These are phyloP conservation scores for Verticillium nubilum DNA, from an alignment of 2,329 filamentous ascomycete species.

Conservation along the genomic window DNA sequence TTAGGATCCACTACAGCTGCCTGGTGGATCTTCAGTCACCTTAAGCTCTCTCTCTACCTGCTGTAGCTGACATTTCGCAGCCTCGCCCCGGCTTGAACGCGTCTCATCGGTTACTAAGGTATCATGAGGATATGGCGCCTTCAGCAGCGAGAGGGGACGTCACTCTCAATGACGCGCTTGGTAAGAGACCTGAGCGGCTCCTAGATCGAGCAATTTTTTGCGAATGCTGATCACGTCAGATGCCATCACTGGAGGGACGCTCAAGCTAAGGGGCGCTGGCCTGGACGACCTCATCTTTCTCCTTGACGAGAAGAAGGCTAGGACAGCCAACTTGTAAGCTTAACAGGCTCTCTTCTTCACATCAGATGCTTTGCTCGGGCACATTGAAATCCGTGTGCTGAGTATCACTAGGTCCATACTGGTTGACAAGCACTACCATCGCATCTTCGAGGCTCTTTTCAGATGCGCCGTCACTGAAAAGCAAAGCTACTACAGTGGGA, in stretches of 20 bases:
- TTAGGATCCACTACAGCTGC: not conserved
- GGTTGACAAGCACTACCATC: conserved; percentile 73
- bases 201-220: too few species aligned
- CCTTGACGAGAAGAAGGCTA: conserved; percentile 26
- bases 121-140: not conserved
- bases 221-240: conserved; percentile 14
- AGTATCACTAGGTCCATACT: conserved; percentile 33
- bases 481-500: conserved; percentile 51
- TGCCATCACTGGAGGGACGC: conserved; percentile 18
- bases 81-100: not conserved
- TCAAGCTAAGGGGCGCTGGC: conserved; percentile 33
- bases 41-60: not conserved
- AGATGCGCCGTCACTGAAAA: conserved; percentile 64
- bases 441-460: conserved; percentile 78
- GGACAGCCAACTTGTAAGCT: conserved; percentile 28
- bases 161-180: conserved; percentile 9
- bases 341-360: not conserved
- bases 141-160: conserved; percentile 2
- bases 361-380: not conserved
- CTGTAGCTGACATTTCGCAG: not conserved
- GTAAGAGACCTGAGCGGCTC: not conserved
- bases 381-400: not conserved
- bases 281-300: conserved; percentile 35
- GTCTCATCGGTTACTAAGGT: not conserved
- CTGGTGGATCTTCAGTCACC: not conserved